phyloP scores from a whole-genome alignment of 116 monocot species.

The Cymodocea nodosa region DNA sequence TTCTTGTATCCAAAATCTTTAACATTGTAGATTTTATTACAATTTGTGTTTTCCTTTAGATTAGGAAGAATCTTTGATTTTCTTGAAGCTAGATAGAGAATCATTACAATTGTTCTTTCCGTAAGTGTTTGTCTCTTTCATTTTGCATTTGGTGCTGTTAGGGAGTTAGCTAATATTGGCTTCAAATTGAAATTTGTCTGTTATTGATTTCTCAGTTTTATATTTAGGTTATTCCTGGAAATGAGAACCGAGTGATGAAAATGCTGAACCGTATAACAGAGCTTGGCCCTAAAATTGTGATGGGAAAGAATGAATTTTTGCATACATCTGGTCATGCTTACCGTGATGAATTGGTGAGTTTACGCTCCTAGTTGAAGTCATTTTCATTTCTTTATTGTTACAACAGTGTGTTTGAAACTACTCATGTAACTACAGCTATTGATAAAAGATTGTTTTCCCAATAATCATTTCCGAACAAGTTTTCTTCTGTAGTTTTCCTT shows the following conservation, averaged over 20 bases:
- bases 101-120: too few relatives aligned
- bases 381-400: background rate
- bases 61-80: too few relatives aligned
- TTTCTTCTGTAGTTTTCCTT: too few relatives aligned
- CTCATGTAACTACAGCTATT: too few relatives aligned
- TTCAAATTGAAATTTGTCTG: background rate
- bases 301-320: conserved; percentile 77
- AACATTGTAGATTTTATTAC: too few relatives aligned
- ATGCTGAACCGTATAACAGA: conserved; percentile 94
- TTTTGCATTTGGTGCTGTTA: background rate
- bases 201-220: background rate
- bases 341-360: conserved; percentile 69
- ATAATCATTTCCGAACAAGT: too few relatives aligned
- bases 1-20: too few relatives aligned
- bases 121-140: background rate
- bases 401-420: too few relatives aligned
- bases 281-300: conserved; percentile 75
- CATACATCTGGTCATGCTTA: conserved; percentile 98
- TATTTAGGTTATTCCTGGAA: conserved; percentile 92
- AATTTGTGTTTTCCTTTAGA: too few relatives aligned
- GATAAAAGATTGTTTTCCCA: too few relatives aligned
- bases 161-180: background rate
- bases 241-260: conserved; percentile 95
- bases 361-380: background rate
- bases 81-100: too few relatives aligned